Conservation (phyloP, 805 yeast species). For the Tetrapisispora iriomotensis region DNA sequence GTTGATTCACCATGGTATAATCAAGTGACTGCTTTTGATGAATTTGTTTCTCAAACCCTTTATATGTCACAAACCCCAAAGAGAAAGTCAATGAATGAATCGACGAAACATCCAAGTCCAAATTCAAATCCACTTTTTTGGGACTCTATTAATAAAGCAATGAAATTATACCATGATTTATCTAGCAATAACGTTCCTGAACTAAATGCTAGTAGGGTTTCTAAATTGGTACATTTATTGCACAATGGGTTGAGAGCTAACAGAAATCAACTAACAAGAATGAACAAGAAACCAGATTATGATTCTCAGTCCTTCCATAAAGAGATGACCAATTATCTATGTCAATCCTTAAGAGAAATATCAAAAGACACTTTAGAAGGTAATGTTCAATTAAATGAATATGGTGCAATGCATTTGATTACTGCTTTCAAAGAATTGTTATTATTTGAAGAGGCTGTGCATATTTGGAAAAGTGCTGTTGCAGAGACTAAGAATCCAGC, state of each 20-base stretch:
- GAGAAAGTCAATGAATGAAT: conserved; percentile 23
- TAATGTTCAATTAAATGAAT: conserved; percentile 37
- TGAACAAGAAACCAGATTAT: conserved; percentile 50
- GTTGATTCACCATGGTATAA: conserved; percentile 32
- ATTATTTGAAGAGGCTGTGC: conserved; percentile 52
- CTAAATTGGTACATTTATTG: conserved; percentile 40
- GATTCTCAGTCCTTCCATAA: conserved; percentile 48
- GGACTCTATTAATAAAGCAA: conserved; percentile 42
- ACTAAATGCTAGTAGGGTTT: conserved; percentile 37
- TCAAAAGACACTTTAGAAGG: conserved; percentile 41
- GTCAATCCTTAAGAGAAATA: conserved; percentile 42
- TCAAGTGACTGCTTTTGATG: conserved; percentile 44
- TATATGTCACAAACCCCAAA: conserved; percentile 30
- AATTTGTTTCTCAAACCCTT: conserved; percentile 33
- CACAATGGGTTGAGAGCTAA: conserved; percentile 50
- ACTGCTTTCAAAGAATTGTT: conserved; percentile 53
- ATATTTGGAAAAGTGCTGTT: conserved; percentile 52
- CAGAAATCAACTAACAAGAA: conserved; percentile 43
- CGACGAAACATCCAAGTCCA: conserved; percentile 30
- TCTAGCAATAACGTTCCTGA: conserved; percentile 35
- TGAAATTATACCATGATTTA: conserved; percentile 41
- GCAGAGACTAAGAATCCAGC: conserved; percentile 15
- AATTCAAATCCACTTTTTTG: conserved; percentile 40
- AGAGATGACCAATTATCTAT: conserved; percentile 41
- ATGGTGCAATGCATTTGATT: conserved; percentile 48